A percentile compares a stretch with the other conserved stretches of the same genome.
These are phyloP conservation scores for Knoxdaviesia proteae DNA, from an alignment of 2,329 filamentous ascomycete genomes.

Conservation along the genomic window DNA sequence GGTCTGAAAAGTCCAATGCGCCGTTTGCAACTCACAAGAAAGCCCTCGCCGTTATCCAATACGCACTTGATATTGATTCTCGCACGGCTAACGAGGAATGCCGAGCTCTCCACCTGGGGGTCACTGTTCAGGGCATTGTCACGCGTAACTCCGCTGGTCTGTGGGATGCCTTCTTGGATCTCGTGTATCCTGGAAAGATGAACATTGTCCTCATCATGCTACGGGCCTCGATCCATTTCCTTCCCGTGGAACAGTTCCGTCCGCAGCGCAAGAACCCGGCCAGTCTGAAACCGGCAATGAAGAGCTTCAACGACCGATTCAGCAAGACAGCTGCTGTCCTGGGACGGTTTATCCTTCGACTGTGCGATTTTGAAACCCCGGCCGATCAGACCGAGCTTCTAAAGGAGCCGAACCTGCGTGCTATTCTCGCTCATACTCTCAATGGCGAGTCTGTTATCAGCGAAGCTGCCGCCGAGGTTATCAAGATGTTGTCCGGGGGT, in stretches of 20 bases:
- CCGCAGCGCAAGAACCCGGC: constrained; percentile 24
- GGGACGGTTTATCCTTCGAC: constrained; percentile 52
- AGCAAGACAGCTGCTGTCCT: constrained; percentile 34
- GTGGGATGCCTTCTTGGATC: constrained; percentile 56
- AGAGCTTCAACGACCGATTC: constrained; percentile 61
- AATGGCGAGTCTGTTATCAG: constrained; percentile 63
- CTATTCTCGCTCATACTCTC: constrained; percentile 60
- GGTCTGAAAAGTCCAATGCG: constrained; percentile 21
- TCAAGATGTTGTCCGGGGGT: constrained; percentile 55
- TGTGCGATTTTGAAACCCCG: constrained; percentile 50
- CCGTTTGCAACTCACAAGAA: constrained; percentile 24
- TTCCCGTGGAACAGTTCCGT: constrained; percentile 55
- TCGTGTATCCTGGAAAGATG: constrained; percentile 44
- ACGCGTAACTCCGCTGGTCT: constrained; percentile 52
- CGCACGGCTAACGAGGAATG: constrained; percentile 21
- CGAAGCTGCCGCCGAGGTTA: constrained; percentile 57
- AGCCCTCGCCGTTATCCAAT: constrained; percentile 26
- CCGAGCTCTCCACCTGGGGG: constrained; percentile 37
- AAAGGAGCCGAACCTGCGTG: constrained; percentile 42
- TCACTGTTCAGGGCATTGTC: constrained; percentile 43
- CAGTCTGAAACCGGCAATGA: constrained; percentile 24
- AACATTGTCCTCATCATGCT: constrained; percentile 57
- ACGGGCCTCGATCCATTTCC: constrained; percentile 46
- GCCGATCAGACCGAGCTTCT: constrained; percentile 51
- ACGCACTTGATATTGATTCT: constrained; percentile 28